A percentile compares a stretch with the other conserved stretches of the same genome.
phyloP scores from a whole-genome alignment of 345 rosid species.

The Rhizophora mangle region DNA sequence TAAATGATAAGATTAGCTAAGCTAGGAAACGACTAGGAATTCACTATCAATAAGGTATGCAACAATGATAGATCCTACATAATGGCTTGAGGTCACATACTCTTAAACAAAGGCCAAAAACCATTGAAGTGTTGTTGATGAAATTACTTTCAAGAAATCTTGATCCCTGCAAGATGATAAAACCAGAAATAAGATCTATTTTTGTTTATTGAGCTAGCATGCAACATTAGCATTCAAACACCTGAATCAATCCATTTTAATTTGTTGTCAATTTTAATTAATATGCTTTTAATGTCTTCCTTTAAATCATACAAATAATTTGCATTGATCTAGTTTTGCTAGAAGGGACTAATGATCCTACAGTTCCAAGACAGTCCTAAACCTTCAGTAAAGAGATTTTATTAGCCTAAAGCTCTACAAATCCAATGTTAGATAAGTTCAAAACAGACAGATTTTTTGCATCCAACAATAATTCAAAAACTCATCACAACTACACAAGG shows the following conservation, averaged over 20 bases:
- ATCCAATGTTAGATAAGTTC: background rate
- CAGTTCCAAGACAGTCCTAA: background rate
- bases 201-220: background rate
- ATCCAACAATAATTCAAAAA: background rate
- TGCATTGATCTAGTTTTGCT: too few relatives aligned
- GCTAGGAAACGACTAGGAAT: background rate
- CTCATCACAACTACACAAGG: background rate
- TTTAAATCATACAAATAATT: too few relatives aligned
- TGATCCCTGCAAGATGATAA: conserved; percentile 62
- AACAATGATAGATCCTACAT: conserved; percentile 9
- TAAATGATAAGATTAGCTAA: background rate
- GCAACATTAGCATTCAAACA: background rate
- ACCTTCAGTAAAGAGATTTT: background rate
- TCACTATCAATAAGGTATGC: too few relatives aligned
- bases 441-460: background rate
- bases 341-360: too few relatives aligned
- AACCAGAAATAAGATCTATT: conserved; percentile 10
- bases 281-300: too few relatives aligned
- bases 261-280: too few relatives aligned
- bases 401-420: background rate
- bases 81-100: conserved; percentile 42
- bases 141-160: conserved; percentile 88
- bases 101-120: conserved; percentile 78
- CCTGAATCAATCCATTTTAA: background rate
- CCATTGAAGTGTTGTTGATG: conserved; percentile 93